Percentiles rank a stretch among this genome's conserved stretches.
Conservation (phyloP, 2,329 filamentous ascomycete species). For the Pyrenophora teres region DNA sequence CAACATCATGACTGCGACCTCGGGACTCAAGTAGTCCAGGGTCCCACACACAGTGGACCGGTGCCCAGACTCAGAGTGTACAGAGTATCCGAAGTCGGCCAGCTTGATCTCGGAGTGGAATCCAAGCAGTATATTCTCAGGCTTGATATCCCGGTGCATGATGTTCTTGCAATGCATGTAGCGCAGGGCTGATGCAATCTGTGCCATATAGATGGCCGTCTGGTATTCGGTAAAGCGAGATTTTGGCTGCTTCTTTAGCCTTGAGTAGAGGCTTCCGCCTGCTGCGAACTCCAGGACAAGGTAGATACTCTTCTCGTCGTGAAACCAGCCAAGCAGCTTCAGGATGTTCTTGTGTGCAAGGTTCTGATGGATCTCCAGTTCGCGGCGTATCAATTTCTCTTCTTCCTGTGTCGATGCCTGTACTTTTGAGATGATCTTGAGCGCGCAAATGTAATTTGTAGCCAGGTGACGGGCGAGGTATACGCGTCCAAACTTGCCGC, state of each 20-base stretch:
- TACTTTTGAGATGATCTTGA: slow-evolving; percentile 81
- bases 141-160: slow-evolving; percentile 93
- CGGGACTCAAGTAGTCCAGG: slow-evolving; percentile 89
- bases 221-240: slow-evolving; percentile 75
- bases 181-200: slow-evolving; percentile 79
- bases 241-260: slow-evolving; percentile 77
- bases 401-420: slow-evolving; percentile 75
- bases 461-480: slow-evolving; percentile 77
- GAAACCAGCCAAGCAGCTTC: slow-evolving; percentile 79
- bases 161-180: slow-evolving; percentile 94
- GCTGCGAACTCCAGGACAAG: slow-evolving; percentile 81
- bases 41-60: slow-evolving; percentile 93
- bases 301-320: slow-evolving; percentile 81
- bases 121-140: slow-evolving; percentile 89
- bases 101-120: slow-evolving; percentile 97
- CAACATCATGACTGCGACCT: slow-evolving; percentile 69
- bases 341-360: slow-evolving; percentile 81
- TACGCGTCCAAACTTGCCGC: slow-evolving; percentile 82
- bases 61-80: slow-evolving; percentile 88
- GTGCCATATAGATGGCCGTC: slow-evolving; percentile 79
- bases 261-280: slow-evolving; percentile 80
- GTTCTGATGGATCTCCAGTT: slow-evolving; percentile 85
- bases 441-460: slow-evolving; percentile 77
- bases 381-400: slow-evolving; percentile 79
- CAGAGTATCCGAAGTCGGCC: slow-evolving; percentile 94